Conservation (phyloP, 1,139 yeast species). For the Magnusiomyces clavatus region DNA sequence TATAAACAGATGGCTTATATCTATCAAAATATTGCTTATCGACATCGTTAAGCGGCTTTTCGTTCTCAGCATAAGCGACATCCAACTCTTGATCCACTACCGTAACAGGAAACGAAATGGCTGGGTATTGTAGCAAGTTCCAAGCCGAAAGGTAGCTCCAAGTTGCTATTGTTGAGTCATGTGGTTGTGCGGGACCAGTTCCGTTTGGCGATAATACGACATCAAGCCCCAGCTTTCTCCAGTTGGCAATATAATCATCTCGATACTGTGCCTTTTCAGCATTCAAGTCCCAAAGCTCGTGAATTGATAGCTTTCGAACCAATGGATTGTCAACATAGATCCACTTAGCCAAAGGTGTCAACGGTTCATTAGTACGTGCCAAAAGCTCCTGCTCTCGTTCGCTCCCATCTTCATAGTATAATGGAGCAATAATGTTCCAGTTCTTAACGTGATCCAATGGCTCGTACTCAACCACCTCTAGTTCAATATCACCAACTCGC, state of each 20-base stretch:
- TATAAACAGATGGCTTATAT: conserved; percentile 34
- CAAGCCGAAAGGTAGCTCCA: conserved; percentile 54
- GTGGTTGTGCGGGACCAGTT: conserved; percentile 64
- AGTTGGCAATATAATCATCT: conserved; percentile 29
- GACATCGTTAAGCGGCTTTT: conserved; percentile 25
- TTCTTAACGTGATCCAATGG: background rate
- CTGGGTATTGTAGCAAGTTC: conserved; percentile 47
- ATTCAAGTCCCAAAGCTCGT: conserved; percentile 34
- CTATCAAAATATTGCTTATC: conserved; percentile 26
- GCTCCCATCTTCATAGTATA: background rate
- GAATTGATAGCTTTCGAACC: conserved; percentile 21
- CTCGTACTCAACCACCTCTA: conserved; percentile 2
- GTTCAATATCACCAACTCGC: background rate
- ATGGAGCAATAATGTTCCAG: background rate
- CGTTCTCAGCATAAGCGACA: conserved; percentile 17
- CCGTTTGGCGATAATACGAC: conserved; percentile 62
- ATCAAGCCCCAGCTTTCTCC: conserved; percentile 51
- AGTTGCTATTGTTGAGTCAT: conserved; percentile 49
- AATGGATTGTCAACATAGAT: conserved; percentile 15
- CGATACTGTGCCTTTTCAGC: conserved; percentile 29
- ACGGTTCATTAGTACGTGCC: background rate
- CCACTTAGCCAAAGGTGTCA: background rate
- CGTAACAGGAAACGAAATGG: conserved; percentile 46
- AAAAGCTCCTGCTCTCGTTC: background rate
- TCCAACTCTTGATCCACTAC: conserved; percentile 39